Percentiles rank a stretch among this genome's conserved stretches.
Evolutionary conservation across 1,139 yeast species (phyloP).

Genomic region (Candida sojae): DNA sequence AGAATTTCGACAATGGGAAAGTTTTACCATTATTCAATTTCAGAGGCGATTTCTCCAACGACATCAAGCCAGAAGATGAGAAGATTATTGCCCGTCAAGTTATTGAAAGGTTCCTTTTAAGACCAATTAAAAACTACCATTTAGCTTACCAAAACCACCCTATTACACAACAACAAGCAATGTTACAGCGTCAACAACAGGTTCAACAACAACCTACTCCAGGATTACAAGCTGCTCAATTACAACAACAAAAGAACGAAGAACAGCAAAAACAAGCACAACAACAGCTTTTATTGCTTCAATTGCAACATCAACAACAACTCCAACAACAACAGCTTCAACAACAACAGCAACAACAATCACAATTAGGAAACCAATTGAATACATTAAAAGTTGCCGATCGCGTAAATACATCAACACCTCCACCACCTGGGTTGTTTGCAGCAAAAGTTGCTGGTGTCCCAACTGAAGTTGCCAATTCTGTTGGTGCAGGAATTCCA

Average conservation of each 20-base stretch:
- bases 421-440: conserved; percentile 49
- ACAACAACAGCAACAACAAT: conserved; percentile 12
- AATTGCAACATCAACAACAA: conserved; percentile 16
- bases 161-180: conserved; percentile 41
- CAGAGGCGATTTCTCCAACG: conserved; percentile 19
- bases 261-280: conserved; percentile 18
- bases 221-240: conserved; percentile 16
- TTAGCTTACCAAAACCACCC: conserved; percentile 52
- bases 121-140: conserved; percentile 49
- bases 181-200: conserved; percentile 32
- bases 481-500: conserved; percentile 22
- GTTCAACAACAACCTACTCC: conserved; percentile 21
- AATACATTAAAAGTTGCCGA: conserved; percentile 35
- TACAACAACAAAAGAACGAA: conserved; percentile 24
- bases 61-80: conserved; percentile 38
- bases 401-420: conserved; percentile 38
- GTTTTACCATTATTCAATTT: conserved; percentile 45
- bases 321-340: conserved; percentile 11
- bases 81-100: conserved; percentile 41
- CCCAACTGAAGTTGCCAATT: conserved; percentile 6
- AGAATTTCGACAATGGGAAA: conserved; percentile 19
- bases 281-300: conserved; percentile 19
- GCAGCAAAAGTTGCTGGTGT: conserved; percentile 19
- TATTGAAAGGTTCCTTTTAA: conserved; percentile 42
- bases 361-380: conserved; percentile 20